Evolutionary conservation across 2,329 filamentous ascomycete species (phyloP).

Genomic region (Cercospora sesami): DNA sequence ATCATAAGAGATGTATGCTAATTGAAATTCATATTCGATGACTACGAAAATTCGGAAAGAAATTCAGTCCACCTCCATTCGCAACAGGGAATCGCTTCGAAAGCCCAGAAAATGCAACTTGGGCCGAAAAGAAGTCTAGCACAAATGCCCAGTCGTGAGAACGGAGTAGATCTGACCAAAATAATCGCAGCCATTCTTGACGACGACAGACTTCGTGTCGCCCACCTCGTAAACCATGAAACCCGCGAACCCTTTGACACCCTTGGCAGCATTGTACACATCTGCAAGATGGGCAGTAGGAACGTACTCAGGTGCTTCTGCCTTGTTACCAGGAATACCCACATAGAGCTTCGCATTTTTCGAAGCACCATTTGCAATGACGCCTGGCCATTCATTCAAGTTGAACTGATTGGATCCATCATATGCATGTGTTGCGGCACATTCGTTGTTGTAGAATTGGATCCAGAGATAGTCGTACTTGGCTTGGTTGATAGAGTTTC

Average conservation of each 20-base stretch:
- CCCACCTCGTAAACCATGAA: conserved; percentile 60
- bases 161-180: conserved; percentile 2
- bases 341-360: conserved; percentile 53
- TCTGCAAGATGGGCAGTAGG: conserved; percentile 44
- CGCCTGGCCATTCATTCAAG: conserved; percentile 38
- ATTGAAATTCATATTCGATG: background rate
- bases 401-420: conserved; percentile 44
- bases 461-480: conserved; percentile 45
- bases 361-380: conserved; percentile 17
- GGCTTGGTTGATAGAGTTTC: conserved; percentile 35
- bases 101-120: background rate
- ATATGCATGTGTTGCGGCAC: conserved; percentile 18
- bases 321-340: conserved; percentile 43
- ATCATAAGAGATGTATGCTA: background rate
- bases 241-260: conserved; percentile 51
- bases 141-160: background rate
- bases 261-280: conserved; percentile 45
- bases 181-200: conserved; percentile 1
- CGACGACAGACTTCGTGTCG: conserved; percentile 20
- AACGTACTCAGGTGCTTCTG: conserved; percentile 46
- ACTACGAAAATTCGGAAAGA: background rate
- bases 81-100: background rate
- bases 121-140: background rate
- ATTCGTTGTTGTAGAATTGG: conserved; percentile 46
- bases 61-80: background rate